phyloP scores from a whole-genome alignment of 2,329 filamentous ascomycete species.

The Annulohypoxylon truncatum region DNA sequence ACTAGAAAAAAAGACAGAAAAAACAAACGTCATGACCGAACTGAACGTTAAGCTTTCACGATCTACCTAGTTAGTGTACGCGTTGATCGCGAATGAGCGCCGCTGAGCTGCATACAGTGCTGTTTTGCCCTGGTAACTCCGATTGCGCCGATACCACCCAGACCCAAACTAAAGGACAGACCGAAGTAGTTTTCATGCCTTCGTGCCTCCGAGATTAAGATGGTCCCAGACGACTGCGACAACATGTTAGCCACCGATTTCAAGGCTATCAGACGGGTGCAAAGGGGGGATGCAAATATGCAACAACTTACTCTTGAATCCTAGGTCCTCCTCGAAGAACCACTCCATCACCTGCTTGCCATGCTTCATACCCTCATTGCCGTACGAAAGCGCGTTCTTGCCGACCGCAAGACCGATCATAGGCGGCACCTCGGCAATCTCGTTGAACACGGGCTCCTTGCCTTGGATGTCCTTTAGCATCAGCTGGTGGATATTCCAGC shows the following conservation, averaged over 20 bases:
- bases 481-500: constrained; percentile 73
- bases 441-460: constrained; percentile 58
- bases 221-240: constrained; percentile 49
- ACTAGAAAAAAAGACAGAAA: neutral
- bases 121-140: constrained; percentile 8
- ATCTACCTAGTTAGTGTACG: neutral
- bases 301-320: constrained; percentile 66
- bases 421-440: constrained; percentile 66
- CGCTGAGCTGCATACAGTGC: neutral
- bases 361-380: constrained; percentile 66
- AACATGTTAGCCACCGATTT: constrained; percentile 13
- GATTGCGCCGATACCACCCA: constrained; percentile 26
- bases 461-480: constrained; percentile 60
- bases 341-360: constrained; percentile 71
- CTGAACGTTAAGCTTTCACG: neutral
- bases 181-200: constrained; percentile 31
- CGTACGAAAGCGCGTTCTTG: constrained; percentile 74
- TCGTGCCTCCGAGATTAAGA: constrained; percentile 46
- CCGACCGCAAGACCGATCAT: constrained; percentile 80
- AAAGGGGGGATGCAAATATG: neutral
- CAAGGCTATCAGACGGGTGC: neutral
- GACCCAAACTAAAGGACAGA: constrained; percentile 3
- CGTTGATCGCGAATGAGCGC: constrained; percentile 2
- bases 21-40: neutral
- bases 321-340: constrained; percentile 77